phyloP scores from a whole-genome alignment of 2,329 filamentous ascomycete genomes.

The Colletotrichum phormii region DNA sequence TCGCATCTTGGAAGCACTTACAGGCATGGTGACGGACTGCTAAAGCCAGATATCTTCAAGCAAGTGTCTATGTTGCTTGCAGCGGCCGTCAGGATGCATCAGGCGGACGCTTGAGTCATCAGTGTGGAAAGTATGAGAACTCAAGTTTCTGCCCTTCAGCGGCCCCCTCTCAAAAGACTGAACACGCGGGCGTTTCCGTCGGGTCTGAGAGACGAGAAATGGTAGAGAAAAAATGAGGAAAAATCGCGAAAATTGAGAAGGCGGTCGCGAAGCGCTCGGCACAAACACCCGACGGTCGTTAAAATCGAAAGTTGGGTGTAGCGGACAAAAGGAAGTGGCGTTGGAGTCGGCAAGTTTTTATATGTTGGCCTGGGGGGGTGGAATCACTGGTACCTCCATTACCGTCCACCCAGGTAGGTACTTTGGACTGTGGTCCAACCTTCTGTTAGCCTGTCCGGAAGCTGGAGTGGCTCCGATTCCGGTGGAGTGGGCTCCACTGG shows the following conservation, averaged over 20 bases:
- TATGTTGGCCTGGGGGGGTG: constrained; percentile 31
- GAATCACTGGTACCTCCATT: constrained; percentile 31
- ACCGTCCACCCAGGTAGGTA: constrained; percentile 7
- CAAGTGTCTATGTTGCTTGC: constrained; percentile 36
- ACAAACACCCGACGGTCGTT: constrained; percentile 7
- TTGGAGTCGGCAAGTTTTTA: constrained; percentile 38
- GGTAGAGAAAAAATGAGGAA: background rate
- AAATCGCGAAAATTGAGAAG: constrained; percentile 19
- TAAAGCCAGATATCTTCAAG: constrained; percentile 35
- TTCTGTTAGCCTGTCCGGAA: constrained; percentile 20
- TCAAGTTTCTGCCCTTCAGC: constrained; percentile 31
- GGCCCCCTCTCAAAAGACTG: constrained; percentile 9
- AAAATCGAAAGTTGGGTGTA: constrained; percentile 13
- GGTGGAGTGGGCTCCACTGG: background rate
- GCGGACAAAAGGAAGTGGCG: constrained; percentile 32
- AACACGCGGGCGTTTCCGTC: background rate
- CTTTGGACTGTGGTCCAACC: background rate
- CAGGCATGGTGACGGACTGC: constrained; percentile 37
- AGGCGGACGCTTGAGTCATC: constrained; percentile 36
- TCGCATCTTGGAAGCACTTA: constrained; percentile 23
- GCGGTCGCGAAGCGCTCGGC: constrained; percentile 13
- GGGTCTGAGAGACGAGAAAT: background rate
- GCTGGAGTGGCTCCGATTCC: constrained; percentile 17
- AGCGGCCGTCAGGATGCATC: constrained; percentile 36
- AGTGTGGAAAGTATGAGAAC: constrained; percentile 29